phyloP scores from a whole-genome alignment of 306 rosid genomes.

The Rosa multiflora region DNA sequence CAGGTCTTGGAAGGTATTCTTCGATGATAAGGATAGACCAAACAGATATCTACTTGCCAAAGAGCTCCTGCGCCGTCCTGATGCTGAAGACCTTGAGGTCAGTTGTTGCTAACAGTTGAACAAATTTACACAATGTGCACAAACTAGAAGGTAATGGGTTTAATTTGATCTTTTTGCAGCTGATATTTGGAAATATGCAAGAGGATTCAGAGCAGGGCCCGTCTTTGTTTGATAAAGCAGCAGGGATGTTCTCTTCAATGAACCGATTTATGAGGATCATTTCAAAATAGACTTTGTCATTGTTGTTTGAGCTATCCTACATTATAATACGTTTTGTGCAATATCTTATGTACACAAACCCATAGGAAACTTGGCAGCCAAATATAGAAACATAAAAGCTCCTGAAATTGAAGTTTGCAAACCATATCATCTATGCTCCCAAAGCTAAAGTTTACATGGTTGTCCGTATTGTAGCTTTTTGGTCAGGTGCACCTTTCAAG shows the following conservation, averaged over 20 bases:
- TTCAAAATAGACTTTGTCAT: slow-evolving; percentile 32
- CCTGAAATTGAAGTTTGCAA: no score
- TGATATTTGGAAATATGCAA: slow-evolving; percentile 58
- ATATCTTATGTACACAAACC: not conserved
- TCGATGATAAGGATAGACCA: slow-evolving; percentile 85
- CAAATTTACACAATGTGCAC: not conserved
- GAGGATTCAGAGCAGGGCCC: slow-evolving; percentile 58
- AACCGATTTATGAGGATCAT: slow-evolving; percentile 83
- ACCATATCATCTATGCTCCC: no score
- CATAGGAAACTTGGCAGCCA: not conserved
- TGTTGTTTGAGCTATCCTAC: not conserved
- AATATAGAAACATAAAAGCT: not conserved
- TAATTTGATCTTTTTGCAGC: slow-evolving; percentile 37
- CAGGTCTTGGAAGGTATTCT: slow-evolving; percentile 94
- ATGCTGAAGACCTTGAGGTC: slow-evolving; percentile 86
- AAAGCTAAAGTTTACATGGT: no score
- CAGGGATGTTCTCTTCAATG: slow-evolving; percentile 74
- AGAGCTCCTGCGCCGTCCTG: slow-evolving; percentile 75
- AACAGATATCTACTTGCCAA: slow-evolving; percentile 85
- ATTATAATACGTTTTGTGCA: not conserved
- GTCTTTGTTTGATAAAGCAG: slow-evolving; percentile 70
- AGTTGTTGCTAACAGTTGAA: slow-evolving; percentile 28
- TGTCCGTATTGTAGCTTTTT: no score
- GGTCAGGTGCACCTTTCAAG: no score
- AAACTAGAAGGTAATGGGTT: not conserved